These are phyloP conservation scores for Pestalotiopsis sp. DNA, from an alignment of 2,329 filamentous ascomycete genomes.

Conservation along the genomic window DNA sequence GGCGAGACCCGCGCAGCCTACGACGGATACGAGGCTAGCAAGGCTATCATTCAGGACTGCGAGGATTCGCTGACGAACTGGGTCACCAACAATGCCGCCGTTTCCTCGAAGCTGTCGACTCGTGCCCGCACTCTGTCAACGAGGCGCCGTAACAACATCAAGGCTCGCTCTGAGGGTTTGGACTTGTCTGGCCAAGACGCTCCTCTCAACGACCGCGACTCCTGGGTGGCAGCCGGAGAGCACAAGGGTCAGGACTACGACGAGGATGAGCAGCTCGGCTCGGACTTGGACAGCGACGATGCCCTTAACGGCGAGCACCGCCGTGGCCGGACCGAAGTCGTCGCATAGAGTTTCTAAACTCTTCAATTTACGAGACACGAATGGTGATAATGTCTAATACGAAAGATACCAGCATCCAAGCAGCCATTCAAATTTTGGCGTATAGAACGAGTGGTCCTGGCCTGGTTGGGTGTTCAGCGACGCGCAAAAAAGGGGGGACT, in stretches of 20 bases:
- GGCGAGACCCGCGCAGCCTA: slow-evolving; percentile 96
- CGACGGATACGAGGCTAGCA: slow-evolving; percentile 97
- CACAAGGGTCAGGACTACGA: slow-evolving; percentile 63
- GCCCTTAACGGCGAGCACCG: slow-evolving; percentile 59
- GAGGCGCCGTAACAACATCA: slow-evolving; percentile 75
- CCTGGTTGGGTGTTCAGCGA: background rate
- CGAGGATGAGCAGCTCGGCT: slow-evolving; percentile 62
- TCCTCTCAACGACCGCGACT: slow-evolving; percentile 76
- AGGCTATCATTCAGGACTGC: slow-evolving; percentile 98
- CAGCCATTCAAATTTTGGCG: background rate
- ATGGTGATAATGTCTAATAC: slow-evolving; percentile 12
- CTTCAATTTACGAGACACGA: background rate
- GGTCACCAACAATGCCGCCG: slow-evolving; percentile 87
- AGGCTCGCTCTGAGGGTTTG: slow-evolving; percentile 68
- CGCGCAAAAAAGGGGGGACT: background rate
- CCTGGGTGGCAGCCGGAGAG: slow-evolving; percentile 77
- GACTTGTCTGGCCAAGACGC: slow-evolving; percentile 84
- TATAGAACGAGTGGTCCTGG: background rate
- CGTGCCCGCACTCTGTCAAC: slow-evolving; percentile 87
- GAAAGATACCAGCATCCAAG: background rate
- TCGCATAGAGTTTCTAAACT: slow-evolving; percentile 36
- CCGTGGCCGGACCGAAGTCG: slow-evolving; percentile 58
- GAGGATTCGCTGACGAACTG: slow-evolving; percentile 97
- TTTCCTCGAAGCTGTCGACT: slow-evolving; percentile 83
- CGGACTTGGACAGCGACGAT: slow-evolving; percentile 54